These are phyloP conservation scores for Nosema bombycis DNA, from an alignment of 371 early-diverging fungal genomes.

Conservation along the genomic window DNA sequence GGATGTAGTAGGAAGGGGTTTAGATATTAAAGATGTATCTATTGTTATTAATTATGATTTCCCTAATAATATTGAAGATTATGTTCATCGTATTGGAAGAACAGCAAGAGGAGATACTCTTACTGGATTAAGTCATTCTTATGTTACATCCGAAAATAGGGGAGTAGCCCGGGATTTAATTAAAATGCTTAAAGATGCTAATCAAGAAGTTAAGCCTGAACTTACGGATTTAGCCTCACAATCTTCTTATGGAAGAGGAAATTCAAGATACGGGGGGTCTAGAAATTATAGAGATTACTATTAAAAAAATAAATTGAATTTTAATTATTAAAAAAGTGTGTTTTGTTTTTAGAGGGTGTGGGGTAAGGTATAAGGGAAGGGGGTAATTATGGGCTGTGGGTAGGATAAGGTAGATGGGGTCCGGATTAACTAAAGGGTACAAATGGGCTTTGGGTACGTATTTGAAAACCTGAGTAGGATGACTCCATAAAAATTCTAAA, in stretches of 20 bases:
- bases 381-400: too few relatives aligned
- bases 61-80: slow-evolving; percentile 86
- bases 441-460: too few relatives aligned
- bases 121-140: slow-evolving; percentile 85
- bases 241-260: not conserved
- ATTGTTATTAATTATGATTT: slow-evolving; percentile 96
- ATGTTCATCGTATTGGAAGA: slow-evolving; percentile 94
- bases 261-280: slow-evolving; percentile 15
- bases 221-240: slow-evolving; percentile 70
- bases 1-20: slow-evolving; percentile 96
- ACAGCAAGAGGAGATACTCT: slow-evolving; percentile 85
- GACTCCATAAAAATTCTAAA: too few relatives aligned
- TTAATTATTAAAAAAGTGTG: not conserved
- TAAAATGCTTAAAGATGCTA: slow-evolving; percentile 80
- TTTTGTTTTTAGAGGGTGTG: too few relatives aligned
- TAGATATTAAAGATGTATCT: slow-evolving; percentile 92
- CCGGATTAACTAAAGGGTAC: too few relatives aligned
- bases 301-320: too few relatives aligned
- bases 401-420: too few relatives aligned
- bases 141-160: slow-evolving; percentile 83
- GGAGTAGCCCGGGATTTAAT: slow-evolving; percentile 79
- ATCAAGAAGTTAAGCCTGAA: slow-evolving; percentile 78
- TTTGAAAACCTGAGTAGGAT: too few relatives aligned
- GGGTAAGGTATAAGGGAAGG: too few relatives aligned
- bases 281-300: not conserved